These are phyloP conservation scores for Aspergillus chevalieri DNA, from an alignment of 2,329 filamentous ascomycete genomes.

Conservation along the genomic window DNA sequence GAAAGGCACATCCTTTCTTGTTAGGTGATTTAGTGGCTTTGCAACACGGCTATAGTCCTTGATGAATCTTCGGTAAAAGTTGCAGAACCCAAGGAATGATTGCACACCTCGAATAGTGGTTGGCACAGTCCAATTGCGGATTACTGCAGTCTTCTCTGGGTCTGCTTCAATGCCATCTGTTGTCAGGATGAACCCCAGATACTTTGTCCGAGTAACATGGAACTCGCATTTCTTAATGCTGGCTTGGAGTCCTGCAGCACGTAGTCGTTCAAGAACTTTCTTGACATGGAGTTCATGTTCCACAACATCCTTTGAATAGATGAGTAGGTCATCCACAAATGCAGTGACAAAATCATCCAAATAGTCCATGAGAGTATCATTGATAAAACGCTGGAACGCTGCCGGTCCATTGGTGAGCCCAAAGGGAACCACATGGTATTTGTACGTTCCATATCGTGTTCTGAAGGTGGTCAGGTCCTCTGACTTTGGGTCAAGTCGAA, in stretches of 20 bases:
- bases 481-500: background rate
- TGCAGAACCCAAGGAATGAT: slow-evolving; percentile 27
- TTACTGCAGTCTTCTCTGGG: slow-evolving; percentile 16
- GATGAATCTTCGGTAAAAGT: slow-evolving; percentile 27
- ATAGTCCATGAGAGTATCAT: background rate
- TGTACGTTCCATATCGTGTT: slow-evolving; percentile 1
- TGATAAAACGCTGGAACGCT: slow-evolving; percentile 6
- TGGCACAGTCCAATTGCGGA: slow-evolving; percentile 8
- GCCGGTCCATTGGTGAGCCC: slow-evolving; percentile 4
- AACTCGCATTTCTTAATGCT: slow-evolving; percentile 26
- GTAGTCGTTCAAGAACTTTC: slow-evolving; percentile 7
- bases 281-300: slow-evolving; percentile 4
- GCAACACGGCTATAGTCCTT: background rate
- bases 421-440: slow-evolving; percentile 1
- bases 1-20: slow-evolving; percentile 9
- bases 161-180: slow-evolving; percentile 20
- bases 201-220: slow-evolving; percentile 20
- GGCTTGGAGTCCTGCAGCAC: slow-evolving; percentile 11
- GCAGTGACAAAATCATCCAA: slow-evolving; percentile 1
- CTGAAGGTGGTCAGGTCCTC: slow-evolving; percentile 1
- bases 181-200: slow-evolving; percentile 26
- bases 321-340: slow-evolving; percentile 4
- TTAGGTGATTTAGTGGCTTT: slow-evolving; percentile 2
- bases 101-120: slow-evolving; percentile 9
- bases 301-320: slow-evolving; percentile 1